These are phyloP conservation scores for Pulveroboletus sp. DNA, from an alignment of 768 basidiomycete species.

Conservation along the genomic window DNA sequence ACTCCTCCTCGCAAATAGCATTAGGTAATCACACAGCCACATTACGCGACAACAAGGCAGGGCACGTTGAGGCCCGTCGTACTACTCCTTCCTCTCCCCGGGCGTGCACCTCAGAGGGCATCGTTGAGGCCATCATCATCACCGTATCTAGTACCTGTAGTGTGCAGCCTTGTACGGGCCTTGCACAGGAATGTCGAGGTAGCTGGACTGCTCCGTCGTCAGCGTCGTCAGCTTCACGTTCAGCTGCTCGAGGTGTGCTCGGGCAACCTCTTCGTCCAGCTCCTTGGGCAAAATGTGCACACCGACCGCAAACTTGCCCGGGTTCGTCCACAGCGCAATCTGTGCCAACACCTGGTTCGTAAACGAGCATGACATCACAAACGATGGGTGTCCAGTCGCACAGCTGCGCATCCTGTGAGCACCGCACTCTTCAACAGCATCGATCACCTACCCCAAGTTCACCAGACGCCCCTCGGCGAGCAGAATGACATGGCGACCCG, in stretches of 20 bases:
- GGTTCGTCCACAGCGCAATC: slow-evolving; percentile 95
- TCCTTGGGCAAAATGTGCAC: slow-evolving; percentile 99
- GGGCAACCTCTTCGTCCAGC: slow-evolving; percentile 98
- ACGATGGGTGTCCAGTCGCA: slow-evolving; percentile 98
- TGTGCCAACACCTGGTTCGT: slow-evolving; percentile 98
- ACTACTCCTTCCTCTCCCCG: neutral
- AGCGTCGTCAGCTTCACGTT: slow-evolving; percentile 92
- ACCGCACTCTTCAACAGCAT: neutral
- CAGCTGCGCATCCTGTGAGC: slow-evolving; percentile 48
- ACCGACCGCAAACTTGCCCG: slow-evolving; percentile 90
- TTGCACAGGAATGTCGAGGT: slow-evolving; percentile 84
- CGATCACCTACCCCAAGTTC: slow-evolving; percentile 77
- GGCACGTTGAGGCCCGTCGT: slow-evolving; percentile 39
- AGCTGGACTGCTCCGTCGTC: slow-evolving; percentile 70
- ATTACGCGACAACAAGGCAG: neutral
- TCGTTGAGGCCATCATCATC: slow-evolving; percentile 71
- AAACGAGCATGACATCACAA: slow-evolving; percentile 99
- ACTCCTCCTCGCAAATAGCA: neutral
- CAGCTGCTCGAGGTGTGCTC: slow-evolving; percentile 87
- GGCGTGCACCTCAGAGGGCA: slow-evolving; percentile 47
- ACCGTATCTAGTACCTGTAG: slow-evolving; percentile 47
- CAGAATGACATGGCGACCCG: slow-evolving; percentile 92
- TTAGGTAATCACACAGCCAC: slow-evolving; percentile 18
- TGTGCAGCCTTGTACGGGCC: slow-evolving; percentile 79
- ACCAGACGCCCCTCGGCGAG: slow-evolving; percentile 99